Percentiles rank a stretch among this genome's conserved stretches.
These are phyloP conservation scores for Cerioporus squamosus DNA, from an alignment of 1,284 basidiomycete genomes.

Conservation along the genomic window DNA sequence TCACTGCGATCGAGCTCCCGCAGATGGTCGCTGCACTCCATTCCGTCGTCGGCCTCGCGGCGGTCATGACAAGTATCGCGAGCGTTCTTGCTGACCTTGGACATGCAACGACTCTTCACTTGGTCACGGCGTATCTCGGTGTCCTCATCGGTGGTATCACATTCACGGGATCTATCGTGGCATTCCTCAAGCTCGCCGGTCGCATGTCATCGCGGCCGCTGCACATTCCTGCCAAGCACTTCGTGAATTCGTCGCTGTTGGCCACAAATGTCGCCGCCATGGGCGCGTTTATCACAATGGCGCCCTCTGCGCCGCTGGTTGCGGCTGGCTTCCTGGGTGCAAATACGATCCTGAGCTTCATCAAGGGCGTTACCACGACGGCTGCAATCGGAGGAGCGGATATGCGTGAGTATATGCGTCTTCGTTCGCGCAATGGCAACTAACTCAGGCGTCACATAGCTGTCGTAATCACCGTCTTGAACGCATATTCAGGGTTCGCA, in stretches of 20 bases:
- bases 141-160: slow-evolving; percentile 83
- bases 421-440: background rate
- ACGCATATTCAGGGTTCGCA: slow-evolving; percentile 89
- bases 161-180: slow-evolving; percentile 86
- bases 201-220: slow-evolving; percentile 77
- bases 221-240: slow-evolving; percentile 73
- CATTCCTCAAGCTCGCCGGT: slow-evolving; percentile 84
- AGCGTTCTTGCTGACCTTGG: slow-evolving; percentile 73
- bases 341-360: slow-evolving; percentile 77
- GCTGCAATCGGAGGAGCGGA: slow-evolving; percentile 88
- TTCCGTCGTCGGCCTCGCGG: slow-evolving; percentile 85
- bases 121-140: slow-evolving; percentile 83
- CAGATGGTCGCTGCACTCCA: slow-evolving; percentile 79
- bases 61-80: slow-evolving; percentile 81
- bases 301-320: slow-evolving; percentile 68
- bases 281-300: slow-evolving; percentile 75
- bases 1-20: slow-evolving; percentile 84
- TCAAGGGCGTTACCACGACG: slow-evolving; percentile 84
- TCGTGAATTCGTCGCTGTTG: slow-evolving; percentile 72
- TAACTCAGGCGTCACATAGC: slow-evolving; percentile 45
- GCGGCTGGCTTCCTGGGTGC: slow-evolving; percentile 78
- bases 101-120: slow-evolving; percentile 71
- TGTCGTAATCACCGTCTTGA: slow-evolving; percentile 86
- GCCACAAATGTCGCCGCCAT: slow-evolving; percentile 72
- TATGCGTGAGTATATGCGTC: slow-evolving; percentile 68